Base-by-base conservation (phyloP, 441 rosid genomes). In the Hura crepitans region DNA sequence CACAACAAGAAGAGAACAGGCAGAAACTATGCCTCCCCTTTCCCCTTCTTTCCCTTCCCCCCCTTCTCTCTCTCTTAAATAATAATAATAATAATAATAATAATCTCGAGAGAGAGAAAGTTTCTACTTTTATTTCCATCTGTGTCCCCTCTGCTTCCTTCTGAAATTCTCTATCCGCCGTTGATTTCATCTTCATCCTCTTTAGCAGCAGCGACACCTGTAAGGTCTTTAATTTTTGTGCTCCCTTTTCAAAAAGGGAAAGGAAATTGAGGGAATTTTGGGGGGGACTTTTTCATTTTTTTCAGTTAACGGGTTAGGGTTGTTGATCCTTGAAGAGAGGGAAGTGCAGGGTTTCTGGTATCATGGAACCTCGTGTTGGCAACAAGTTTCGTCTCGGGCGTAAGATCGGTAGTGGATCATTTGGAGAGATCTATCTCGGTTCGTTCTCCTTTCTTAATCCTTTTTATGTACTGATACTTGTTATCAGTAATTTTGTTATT, bases 351-450 rank as follows among this genome's bases (percentile, higher is more conserved):
- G 28, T 56, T 57, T 22, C 13, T 43, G 9, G 51, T 20, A 20
- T 45, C 0, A 92, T 94, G 99, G 97, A 90, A 76, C 83, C 91
- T 54, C 97, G 93, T 47, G 93, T 94, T 25, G 99, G 91, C 25
- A 94, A 90, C 83, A 92, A 87, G 82, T 94, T 85, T 74, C 90
- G 93, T 5, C 88, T 92, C 8, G 97, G 97, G 49, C 84, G 96
- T 51, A 95, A 90, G 87, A 95, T 95, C 83, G 99, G 99, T 22
- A 88, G 97, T 75, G 99, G 99, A 57, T 95, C 99, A 0, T 95
- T 95, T 71, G 99, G 99, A 49, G 98, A 95, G 92, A 92, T 95
- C 89, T 88, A 89, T 84, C 93, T 87, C 33, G 99, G 97, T 94
- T 74, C 57, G 87, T 59, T 51, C 42, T 15, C 17, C 6, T 53